These are phyloP conservation scores for Cyclotella sp. DNA, from an alignment of 108 stramenopile genomes.

Conservation along the genomic window DNA sequence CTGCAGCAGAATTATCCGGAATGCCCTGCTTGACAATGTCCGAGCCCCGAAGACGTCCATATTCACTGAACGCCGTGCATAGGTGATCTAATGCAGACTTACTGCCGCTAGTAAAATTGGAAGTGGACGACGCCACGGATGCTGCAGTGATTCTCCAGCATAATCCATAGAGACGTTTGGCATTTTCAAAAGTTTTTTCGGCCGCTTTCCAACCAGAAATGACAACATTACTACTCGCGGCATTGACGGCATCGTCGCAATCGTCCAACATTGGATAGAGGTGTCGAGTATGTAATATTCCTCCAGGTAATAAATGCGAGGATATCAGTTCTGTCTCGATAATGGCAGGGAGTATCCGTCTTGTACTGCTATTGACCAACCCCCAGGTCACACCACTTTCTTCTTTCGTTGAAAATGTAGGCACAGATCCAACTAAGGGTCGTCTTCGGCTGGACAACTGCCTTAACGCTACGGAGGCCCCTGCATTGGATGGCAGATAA, in stretches of 20 bases:
- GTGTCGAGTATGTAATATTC: constrained; percentile 42
- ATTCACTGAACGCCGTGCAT: constrained; percentile 44
- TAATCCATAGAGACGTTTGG: constrained; percentile 45
- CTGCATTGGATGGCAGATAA: constrained; percentile 41
- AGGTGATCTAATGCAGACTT: constrained; percentile 37
- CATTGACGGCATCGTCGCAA: constrained; percentile 2
- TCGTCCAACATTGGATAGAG: constrained; percentile 50
- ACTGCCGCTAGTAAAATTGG: constrained; percentile 16
- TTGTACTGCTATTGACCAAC: constrained; percentile 20
- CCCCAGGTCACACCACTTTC: constrained; percentile 17
- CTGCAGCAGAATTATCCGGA: not conserved
- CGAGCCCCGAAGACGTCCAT: constrained; percentile 44
- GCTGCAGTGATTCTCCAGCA: constrained; percentile 50
- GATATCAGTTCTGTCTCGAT: constrained; percentile 41
- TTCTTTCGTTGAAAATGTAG: not conserved
- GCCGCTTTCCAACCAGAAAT: constrained; percentile 12
- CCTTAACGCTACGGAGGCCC: constrained; percentile 19
- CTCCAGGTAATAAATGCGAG: constrained; percentile 27
- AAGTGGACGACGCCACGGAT: constrained; percentile 5
- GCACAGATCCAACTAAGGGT: constrained; percentile 5
- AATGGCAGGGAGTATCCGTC: constrained; percentile 46
- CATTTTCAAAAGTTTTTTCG: constrained; percentile 41
- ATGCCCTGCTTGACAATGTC: constrained; percentile 52
- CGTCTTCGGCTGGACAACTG: constrained; percentile 23
- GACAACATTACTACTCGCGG: constrained; percentile 5